Evolutionary conservation across 257 asterid genomes (phyloP).

Genomic region (Solanum pimpinellifolium): DNA sequence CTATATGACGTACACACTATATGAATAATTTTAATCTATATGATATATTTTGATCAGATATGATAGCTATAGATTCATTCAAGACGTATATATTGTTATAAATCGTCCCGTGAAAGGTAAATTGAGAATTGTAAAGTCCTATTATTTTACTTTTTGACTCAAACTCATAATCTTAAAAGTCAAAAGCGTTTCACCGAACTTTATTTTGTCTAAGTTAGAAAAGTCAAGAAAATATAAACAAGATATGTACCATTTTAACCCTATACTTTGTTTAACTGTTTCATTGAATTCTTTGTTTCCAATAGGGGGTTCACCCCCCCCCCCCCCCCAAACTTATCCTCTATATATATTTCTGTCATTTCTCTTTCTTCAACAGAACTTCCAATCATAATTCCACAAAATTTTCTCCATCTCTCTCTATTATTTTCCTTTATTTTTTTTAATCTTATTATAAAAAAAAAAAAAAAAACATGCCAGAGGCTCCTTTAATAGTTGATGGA

Average conservation of each 20-base stretch:
- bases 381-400: neutral
- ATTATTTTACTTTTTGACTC: too few species aligned
- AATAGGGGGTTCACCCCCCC: neutral
- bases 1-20: too few species aligned
- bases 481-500: neutral
- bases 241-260: neutral
- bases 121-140: accelerated
- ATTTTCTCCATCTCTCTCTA: neutral
- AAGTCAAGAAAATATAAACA: neutral
- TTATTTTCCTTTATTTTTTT: neutral
- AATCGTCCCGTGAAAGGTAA: accelerated
- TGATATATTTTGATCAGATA: too few species aligned
- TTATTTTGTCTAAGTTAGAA: neutral
- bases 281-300: neutral
- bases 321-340: neutral
- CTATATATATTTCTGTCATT: neutral
- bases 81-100: too few species aligned
- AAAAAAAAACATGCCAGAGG: neutral
- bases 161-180: too few species aligned
- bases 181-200: neutral
- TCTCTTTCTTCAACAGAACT: neutral
- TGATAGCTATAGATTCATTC: too few species aligned
- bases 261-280: neutral
- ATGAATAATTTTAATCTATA: neutral
- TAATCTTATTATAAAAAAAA: neutral